Evolutionary conservation across 441 rosid species (phyloP).

Genomic region (Euphorbia neoarborescens): DNA sequence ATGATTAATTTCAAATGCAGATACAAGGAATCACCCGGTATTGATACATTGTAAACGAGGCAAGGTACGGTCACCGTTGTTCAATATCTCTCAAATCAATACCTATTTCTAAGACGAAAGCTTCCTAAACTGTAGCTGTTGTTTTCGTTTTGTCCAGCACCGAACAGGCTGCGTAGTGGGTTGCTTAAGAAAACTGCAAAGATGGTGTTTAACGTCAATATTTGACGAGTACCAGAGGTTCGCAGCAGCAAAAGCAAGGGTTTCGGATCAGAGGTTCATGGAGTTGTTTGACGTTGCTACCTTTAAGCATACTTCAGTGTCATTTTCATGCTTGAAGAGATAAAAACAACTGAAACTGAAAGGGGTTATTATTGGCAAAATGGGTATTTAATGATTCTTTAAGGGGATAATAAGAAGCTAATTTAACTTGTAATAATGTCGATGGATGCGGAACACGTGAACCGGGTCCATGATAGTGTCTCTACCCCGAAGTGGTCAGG

Average conservation of each 20-base stretch:
- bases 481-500: no score
- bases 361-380: conserved; percentile 30
- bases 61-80: conserved; percentile 49
- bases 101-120: neutral
- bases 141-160: conserved; percentile 47
- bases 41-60: conserved; percentile 90
- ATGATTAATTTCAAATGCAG: conserved; percentile 28
- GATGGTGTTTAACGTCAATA: conserved; percentile 78
- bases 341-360: conserved; percentile 20
- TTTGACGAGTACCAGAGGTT: conserved; percentile 72
- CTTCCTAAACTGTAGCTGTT: neutral
- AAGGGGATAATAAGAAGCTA: conserved; percentile 20
- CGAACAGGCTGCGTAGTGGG: conserved; percentile 94
- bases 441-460: neutral
- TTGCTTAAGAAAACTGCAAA: conserved; percentile 83
- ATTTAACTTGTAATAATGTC: conserved; percentile 4
- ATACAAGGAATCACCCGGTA: conserved; percentile 82
- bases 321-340: conserved; percentile 58
- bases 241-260: conserved; percentile 66
- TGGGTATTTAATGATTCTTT: no score
- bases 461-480: no score
- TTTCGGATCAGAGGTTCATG: conserved; percentile 58
- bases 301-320: conserved; percentile 53
- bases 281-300: conserved; percentile 53
- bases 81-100: no score